Base-by-base conservation (phyloP, 805 yeast genomes). In the Wickerhamomyces alni region DNA sequence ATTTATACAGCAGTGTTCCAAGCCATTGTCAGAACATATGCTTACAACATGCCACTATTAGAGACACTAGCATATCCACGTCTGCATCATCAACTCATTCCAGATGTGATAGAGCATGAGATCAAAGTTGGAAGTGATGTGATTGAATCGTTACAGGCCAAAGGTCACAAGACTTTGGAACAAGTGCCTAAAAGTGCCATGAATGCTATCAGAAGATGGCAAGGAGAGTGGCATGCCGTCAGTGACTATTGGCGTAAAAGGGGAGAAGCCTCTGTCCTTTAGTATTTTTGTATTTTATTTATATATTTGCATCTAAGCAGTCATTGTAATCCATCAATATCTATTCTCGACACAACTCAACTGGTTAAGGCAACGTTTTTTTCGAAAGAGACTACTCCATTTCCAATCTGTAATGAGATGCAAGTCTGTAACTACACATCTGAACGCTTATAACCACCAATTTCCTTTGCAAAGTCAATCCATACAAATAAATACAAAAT, bases 181-280 rank as follows among this genome's bases (percentile, higher is more conserved):
- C 58, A 62, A 12, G 55, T 57, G 2, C 75, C 80, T 11, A 65
- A 70, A 48, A 68, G 80, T 4, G 80, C 80, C 1, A 69, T 80
- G 78, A 74, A 76, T 51, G 84, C 74, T 1, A 71, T 80, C 15
- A 58, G 64, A 35, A 48, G 67, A 43, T 59, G 30, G 55, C 55
- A 35, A 49, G 66, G 43, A 59, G 72, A 38, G 36, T 61, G 27
- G 62, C 75, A 77, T 38, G 96, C 95, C 1, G 96, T 88, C 10
- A 71, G 87, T 50, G 98, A 91, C 58, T 86, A 63, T 58, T 91
- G 97, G 96, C 68, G 98, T 41, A 89, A 89, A 57, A 63, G 82
- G 35, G 96, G 94, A 8, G 69, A 63, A 32, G 83, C 88, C 12
- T 77, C 72, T 39, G 93, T 46, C 4, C 8, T 31, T 13, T 31